Evolutionary conservation across 352 stramenopile genomes (phyloP).

Genomic region (Pythium myriotylum): DNA sequence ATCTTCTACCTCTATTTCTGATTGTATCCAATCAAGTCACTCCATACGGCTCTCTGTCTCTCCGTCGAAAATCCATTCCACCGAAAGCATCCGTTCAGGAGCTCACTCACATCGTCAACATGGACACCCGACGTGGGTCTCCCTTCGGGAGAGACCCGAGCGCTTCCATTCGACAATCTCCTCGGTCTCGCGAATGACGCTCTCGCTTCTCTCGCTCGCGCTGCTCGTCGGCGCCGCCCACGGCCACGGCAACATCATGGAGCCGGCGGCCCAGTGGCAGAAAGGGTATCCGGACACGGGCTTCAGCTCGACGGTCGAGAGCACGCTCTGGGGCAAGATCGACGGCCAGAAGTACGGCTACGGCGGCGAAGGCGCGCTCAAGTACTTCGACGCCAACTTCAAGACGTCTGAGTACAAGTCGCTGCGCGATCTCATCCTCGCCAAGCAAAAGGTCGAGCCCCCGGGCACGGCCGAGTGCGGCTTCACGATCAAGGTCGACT

Average conservation of each 20-base stretch:
- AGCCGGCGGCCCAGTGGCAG: conserved; percentile 39
- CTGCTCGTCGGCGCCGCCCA: conserved; percentile 2
- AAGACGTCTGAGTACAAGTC: conserved; percentile 36
- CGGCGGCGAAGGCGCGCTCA: conserved; percentile 33
- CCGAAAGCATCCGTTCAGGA: too few species aligned
- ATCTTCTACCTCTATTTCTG: too few species aligned
- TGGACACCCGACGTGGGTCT: too few species aligned
- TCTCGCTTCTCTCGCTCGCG: neutral
- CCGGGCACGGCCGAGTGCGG: conserved; percentile 37
- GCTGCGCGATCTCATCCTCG: conserved; percentile 42
- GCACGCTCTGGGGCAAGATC: conserved; percentile 33
- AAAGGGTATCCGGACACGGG: conserved; percentile 45
- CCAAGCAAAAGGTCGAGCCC: conserved; percentile 45
- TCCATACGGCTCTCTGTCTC: too few species aligned
- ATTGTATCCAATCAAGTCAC: too few species aligned
- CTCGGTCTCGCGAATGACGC: neutral
- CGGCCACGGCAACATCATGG: conserved; percentile 41
- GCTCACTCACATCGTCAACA: too few species aligned
- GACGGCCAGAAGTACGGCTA: conserved; percentile 49
- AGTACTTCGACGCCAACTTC: conserved; percentile 43
- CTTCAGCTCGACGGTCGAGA: conserved; percentile 38
- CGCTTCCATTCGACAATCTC: too few species aligned
- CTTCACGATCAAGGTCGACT: conserved; percentile 39
- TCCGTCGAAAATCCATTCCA: too few species aligned
- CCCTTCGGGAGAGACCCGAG: too few species aligned